Conservation (phyloP, 208 protist species). For the Wallacemonas rigidus region DNA sequence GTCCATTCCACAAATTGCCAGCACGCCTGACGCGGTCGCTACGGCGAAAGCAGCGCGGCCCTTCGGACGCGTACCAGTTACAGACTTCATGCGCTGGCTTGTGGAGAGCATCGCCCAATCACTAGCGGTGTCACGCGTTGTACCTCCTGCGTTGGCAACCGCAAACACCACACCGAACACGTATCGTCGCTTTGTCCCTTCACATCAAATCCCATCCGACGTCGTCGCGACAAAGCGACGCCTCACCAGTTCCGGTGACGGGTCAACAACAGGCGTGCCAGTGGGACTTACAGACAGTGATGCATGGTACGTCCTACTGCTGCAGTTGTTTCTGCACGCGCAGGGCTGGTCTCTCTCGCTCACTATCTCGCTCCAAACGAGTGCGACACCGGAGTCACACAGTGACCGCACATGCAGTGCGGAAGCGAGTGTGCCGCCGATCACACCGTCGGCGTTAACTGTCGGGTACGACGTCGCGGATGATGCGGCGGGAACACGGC, state of each 20-base stretch:
- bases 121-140: background rate
- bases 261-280: no score
- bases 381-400: background rate
- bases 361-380: background rate
- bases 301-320: conserved; percentile 13
- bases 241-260: no score
- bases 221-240: background rate
- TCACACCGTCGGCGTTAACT: no score
- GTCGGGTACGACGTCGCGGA: no score
- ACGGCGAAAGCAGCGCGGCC: background rate
- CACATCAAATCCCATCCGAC: background rate
- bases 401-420: background rate
- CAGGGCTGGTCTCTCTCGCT: conserved; percentile 5
- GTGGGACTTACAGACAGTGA: background rate
- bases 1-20: background rate
- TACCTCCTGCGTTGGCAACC: background rate
- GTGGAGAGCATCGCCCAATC: background rate
- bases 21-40: background rate
- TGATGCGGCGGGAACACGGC: no score
- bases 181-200: conserved; percentile 1
- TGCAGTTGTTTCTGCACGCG: background rate
- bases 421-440: no score
- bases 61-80: background rate
- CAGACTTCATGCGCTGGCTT: conserved; percentile 6
- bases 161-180: background rate